Evolutionary conservation across 2,329 filamentous ascomycete genomes (phyloP).

Genomic region (Ophioceras dolichostomum): DNA sequence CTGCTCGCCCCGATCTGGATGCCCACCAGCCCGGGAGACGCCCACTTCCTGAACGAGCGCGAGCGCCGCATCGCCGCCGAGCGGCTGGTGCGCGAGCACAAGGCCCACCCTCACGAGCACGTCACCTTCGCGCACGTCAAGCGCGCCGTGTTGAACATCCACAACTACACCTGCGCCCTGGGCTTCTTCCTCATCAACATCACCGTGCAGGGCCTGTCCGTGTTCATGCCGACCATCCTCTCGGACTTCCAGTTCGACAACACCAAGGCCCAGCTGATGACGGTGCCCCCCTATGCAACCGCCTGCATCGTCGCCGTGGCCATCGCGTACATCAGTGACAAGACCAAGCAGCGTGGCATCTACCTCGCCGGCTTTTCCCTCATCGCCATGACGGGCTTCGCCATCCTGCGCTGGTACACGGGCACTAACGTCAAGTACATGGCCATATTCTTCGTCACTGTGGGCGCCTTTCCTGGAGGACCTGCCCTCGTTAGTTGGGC

Average conservation of each 20-base stretch:
- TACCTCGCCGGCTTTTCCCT: slow-evolving; percentile 25
- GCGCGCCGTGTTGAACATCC: slow-evolving; percentile 39
- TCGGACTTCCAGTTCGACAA: slow-evolving; percentile 24
- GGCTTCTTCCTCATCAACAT: slow-evolving; percentile 50
- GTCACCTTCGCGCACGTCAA: slow-evolving; percentile 36
- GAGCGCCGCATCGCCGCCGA: slow-evolving; percentile 40
- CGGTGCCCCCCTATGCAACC: slow-evolving; percentile 29
- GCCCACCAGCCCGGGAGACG: slow-evolving; percentile 33
- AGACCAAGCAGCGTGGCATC: slow-evolving; percentile 26
- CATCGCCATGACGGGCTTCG: slow-evolving; percentile 36
- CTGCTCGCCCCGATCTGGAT: slow-evolving; percentile 35
- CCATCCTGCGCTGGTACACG: slow-evolving; percentile 32
- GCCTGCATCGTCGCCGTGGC: slow-evolving; percentile 26
- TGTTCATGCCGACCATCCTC: slow-evolving; percentile 38
- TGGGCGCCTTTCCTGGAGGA: slow-evolving; percentile 45
- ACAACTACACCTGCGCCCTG: slow-evolving; percentile 44
- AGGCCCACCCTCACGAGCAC: slow-evolving; percentile 28
- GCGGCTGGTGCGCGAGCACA: slow-evolving; percentile 36
- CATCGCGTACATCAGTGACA: slow-evolving; percentile 26
- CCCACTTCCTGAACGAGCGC: slow-evolving; percentile 36
- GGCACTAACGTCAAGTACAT: slow-evolving; percentile 32
- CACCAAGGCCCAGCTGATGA: slow-evolving; percentile 27
- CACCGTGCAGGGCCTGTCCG: slow-evolving; percentile 40
- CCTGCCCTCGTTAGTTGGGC: slow-evolving; percentile 47
- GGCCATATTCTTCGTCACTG: slow-evolving; percentile 41